phyloP scores from a whole-genome alignment of 768 basidiomycete species.

The Amanita inopinata region DNA sequence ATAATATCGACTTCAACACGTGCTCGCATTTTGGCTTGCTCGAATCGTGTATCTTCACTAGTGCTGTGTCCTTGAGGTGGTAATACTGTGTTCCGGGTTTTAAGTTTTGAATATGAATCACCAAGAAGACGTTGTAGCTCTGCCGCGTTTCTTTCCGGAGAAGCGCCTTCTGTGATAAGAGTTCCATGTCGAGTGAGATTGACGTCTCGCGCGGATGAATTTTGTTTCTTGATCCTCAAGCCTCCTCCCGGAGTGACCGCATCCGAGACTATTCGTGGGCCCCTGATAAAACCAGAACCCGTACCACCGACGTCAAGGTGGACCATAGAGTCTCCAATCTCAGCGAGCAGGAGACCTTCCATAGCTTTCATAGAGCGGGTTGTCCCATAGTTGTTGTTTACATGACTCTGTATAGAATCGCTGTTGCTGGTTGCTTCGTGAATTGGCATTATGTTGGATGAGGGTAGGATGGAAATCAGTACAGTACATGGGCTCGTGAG shows the following conservation, averaged over 20 bases:
- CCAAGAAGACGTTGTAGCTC: slow-evolving; percentile 60
- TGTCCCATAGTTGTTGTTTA: slow-evolving; percentile 6
- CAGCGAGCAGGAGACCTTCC: slow-evolving; percentile 37
- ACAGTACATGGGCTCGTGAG: neutral
- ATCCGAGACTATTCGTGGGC: slow-evolving; percentile 27
- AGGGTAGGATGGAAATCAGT: too few species aligned
- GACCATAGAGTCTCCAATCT: slow-evolving; percentile 38
- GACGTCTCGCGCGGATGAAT: slow-evolving; percentile 3
- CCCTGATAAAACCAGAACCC: slow-evolving; percentile 29
- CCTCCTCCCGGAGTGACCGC: slow-evolving; percentile 22
- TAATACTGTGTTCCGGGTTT: slow-evolving; percentile 38
- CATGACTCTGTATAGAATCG: neutral
- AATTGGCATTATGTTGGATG: too few species aligned
- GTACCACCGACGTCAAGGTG: slow-evolving; percentile 28
- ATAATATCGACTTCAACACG: slow-evolving; percentile 77
- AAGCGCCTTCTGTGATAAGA: slow-evolving; percentile 40
- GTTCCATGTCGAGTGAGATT: slow-evolving; percentile 38
- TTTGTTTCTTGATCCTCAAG: slow-evolving; percentile 8
- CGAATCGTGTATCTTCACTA: slow-evolving; percentile 27
- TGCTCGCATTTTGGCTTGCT: slow-evolving; percentile 63
- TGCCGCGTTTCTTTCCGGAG: slow-evolving; percentile 38
- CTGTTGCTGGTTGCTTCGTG: neutral
- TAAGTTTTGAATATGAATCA: slow-evolving; percentile 45
- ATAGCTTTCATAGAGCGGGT: slow-evolving; percentile 30
- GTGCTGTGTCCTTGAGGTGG: slow-evolving; percentile 25